Evolutionary conservation across 257 asterid species (phyloP).

Genomic region (Nicotiana noctiflora): DNA sequence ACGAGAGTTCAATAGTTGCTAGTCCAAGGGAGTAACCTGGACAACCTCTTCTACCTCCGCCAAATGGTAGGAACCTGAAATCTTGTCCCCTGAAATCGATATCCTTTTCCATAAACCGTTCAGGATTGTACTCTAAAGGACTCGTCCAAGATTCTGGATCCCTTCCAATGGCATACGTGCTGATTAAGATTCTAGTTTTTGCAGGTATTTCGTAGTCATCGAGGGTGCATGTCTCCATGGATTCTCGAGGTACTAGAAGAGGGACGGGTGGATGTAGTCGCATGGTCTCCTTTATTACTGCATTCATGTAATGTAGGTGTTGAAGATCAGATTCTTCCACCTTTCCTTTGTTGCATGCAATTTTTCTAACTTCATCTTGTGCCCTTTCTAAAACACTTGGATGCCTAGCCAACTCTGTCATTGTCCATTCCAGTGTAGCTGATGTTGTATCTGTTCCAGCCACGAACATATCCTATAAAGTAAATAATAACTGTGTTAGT

Average conservation of each 20-base stretch:
- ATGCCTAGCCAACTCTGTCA: slow-evolving; percentile 31
- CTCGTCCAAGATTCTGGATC: slow-evolving; percentile 18
- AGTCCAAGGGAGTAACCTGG: slow-evolving; percentile 34
- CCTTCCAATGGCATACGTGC: slow-evolving; percentile 31
- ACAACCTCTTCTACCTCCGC: slow-evolving; percentile 39
- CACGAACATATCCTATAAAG: slow-evolving; percentile 29
- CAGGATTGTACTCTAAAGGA: slow-evolving; percentile 23
- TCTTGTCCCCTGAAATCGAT: slow-evolving; percentile 28
- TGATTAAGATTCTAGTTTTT: slow-evolving; percentile 22
- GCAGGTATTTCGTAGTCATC: slow-evolving; percentile 20
- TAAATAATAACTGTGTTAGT: not conserved
- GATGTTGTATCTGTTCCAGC: slow-evolving; percentile 39
- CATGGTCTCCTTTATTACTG: slow-evolving; percentile 32
- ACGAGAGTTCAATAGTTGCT: slow-evolving; percentile 25
- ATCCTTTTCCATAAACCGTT: slow-evolving; percentile 17
- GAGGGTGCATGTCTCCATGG: slow-evolving; percentile 23
- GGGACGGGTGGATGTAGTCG: slow-evolving; percentile 30
- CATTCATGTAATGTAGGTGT: slow-evolving; percentile 20
- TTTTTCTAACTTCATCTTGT: slow-evolving; percentile 26
- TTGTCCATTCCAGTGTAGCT: slow-evolving; percentile 30
- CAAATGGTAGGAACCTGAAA: slow-evolving; percentile 30
- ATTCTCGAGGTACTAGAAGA: slow-evolving; percentile 31
- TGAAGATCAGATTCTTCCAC: slow-evolving; percentile 28
- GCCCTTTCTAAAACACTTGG: slow-evolving; percentile 19
- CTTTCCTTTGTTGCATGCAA: slow-evolving; percentile 14